These are phyloP conservation scores for Wickerhamomyces sp. DNA, from an alignment of 1,139 yeast genomes.

Conservation along the genomic window DNA sequence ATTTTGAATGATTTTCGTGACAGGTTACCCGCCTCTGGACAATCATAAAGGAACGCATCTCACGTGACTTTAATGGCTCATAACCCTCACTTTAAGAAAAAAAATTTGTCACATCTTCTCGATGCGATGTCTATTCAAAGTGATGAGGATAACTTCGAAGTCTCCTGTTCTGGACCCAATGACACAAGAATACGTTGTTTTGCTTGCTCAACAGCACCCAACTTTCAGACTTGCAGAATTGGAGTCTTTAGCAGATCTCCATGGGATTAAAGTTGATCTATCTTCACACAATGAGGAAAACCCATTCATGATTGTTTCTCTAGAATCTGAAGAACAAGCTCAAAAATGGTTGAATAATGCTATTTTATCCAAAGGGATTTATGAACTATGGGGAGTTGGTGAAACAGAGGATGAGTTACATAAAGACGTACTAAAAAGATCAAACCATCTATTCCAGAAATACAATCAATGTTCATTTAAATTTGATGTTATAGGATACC, in stretches of 20 bases:
- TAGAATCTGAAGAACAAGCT: conserved; percentile 67
- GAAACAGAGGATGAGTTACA: conserved; percentile 52
- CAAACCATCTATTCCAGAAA: conserved; percentile 13
- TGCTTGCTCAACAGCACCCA: conserved; percentile 81
- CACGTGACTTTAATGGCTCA: background rate
- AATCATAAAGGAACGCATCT: background rate
- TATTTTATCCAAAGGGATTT: conserved; percentile 67
- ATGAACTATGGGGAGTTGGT: conserved; percentile 84
- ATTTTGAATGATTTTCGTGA: no score
- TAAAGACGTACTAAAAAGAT: conserved; percentile 38
- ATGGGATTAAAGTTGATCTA: conserved; percentile 54
- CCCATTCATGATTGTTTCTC: conserved; percentile 69
- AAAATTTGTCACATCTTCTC: background rate
- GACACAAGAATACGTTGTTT: conserved; percentile 48
- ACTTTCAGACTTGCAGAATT: conserved; percentile 78
- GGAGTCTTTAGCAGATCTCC: conserved; percentile 71
- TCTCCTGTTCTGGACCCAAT: conserved; percentile 2
- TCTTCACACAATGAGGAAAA: conserved; percentile 48
- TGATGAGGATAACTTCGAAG: no score
- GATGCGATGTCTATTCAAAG: no score
- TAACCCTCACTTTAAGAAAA: background rate
- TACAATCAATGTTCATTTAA: conserved; percentile 56
- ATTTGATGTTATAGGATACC: conserved; percentile 75
- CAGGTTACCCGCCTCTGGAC: background rate
- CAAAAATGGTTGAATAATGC: conserved; percentile 57